These are phyloP conservation scores for Lactuca sativa DNA, from an alignment of 129 eudicot genomes.

Conservation along the genomic window DNA sequence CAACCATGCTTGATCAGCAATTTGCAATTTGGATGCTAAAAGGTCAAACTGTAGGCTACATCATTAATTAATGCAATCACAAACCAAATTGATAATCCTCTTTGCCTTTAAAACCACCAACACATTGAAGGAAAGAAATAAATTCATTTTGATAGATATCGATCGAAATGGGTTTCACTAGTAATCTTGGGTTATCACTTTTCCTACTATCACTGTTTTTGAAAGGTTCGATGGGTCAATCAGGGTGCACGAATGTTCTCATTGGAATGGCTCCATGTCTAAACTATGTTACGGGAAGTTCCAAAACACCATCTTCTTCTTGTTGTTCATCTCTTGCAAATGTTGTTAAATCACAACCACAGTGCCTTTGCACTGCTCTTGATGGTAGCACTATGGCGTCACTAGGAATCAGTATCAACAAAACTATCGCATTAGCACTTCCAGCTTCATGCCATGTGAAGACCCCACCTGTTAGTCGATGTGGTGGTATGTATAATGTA, in stretches of 20 bases:
- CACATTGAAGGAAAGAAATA: neutral
- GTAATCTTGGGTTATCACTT: slow-evolving; percentile 24
- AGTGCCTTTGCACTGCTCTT: slow-evolving; percentile 49
- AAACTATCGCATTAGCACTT: slow-evolving; percentile 36
- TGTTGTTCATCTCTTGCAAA: slow-evolving; percentile 47
- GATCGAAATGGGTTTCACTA: slow-evolving; percentile 23
- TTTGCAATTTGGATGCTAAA: neutral
- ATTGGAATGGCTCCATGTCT: slow-evolving; percentile 62
- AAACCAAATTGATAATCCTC: neutral
- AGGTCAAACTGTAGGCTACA: slow-evolving; percentile 32
- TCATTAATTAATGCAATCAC: slow-evolving; percentile 11
- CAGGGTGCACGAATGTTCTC: slow-evolving; percentile 47
- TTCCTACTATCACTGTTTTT: slow-evolving; percentile 20
- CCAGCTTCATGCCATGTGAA: slow-evolving; percentile 35
- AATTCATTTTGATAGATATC: slow-evolving; percentile 9
- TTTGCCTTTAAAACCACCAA: slow-evolving; percentile 24
- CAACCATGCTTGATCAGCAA: neutral
- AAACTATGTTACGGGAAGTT: slow-evolving; percentile 45
- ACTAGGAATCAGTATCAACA: slow-evolving; percentile 46
- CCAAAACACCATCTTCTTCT: slow-evolving; percentile 39
- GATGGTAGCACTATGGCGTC: slow-evolving; percentile 38
- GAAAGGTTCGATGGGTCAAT: slow-evolving; percentile 37
- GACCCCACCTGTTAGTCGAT: slow-evolving; percentile 40
- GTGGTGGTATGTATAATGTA: slow-evolving; percentile 31
- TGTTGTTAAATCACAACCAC: slow-evolving; percentile 47